A percentile compares a stretch with the other conserved stretches of the same genome.
Conservation (phyloP, 495 filamentous ascomycete genomes). For the Elasticomyces elasticus region DNA sequence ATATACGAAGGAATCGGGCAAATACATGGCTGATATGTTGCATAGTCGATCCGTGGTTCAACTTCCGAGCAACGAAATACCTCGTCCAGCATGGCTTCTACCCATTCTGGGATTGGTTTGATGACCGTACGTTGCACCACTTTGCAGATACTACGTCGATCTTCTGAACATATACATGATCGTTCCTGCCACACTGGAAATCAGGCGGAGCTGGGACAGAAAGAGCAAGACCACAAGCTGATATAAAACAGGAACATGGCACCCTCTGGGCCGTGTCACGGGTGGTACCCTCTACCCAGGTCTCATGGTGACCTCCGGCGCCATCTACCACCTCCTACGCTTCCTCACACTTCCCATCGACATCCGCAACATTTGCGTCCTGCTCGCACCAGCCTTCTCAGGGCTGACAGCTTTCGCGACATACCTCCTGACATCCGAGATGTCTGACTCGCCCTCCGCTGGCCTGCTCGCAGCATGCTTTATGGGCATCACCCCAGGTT, state of each 20-base stretch:
- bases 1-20: no score
- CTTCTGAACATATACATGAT: no score
- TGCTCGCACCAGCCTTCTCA: slow-evolving; percentile 92
- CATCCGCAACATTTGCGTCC: slow-evolving; percentile 96
- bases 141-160: neutral
- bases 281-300: slow-evolving; percentile 97
- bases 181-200: no score
- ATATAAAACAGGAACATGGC: slow-evolving; percentile 76
- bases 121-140: slow-evolving; percentile 62
- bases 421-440: slow-evolving; percentile 94
- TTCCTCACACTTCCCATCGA: slow-evolving; percentile 90
- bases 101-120: slow-evolving; percentile 99
- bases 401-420: slow-evolving; percentile 88
- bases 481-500: slow-evolving; percentile 96
- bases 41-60: slow-evolving; percentile 99
- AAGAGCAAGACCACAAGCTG: no score
- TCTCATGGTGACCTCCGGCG: slow-evolving; percentile 97
- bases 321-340: slow-evolving; percentile 89
- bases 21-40: slow-evolving; percentile 10
- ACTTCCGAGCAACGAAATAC: slow-evolving; percentile 97
- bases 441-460: slow-evolving; percentile 83
- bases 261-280: slow-evolving; percentile 95
- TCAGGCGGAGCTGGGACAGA: no score
- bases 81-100: slow-evolving; percentile 94
- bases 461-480: slow-evolving; percentile 90